Evolutionary conservation across 768 basidiomycete species (phyloP).

Genomic region (Mycena maculata): DNA sequence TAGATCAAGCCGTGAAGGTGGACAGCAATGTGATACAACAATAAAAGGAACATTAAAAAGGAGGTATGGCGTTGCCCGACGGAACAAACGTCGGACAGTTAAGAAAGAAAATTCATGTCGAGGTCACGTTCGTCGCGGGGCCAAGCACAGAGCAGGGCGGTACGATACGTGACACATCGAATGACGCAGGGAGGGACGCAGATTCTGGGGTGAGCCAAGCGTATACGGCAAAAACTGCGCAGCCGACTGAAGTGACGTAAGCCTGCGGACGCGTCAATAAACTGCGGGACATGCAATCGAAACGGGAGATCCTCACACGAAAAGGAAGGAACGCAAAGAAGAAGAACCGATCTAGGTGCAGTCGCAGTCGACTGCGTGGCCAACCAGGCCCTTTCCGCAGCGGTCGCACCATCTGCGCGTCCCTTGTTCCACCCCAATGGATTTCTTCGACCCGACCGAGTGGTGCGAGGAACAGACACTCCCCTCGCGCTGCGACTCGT

Average conservation of each 20-base stretch:
- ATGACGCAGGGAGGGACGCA: constrained; percentile 51
- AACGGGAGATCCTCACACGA: constrained; percentile 46
- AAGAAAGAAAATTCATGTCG: constrained; percentile 56
- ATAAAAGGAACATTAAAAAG: constrained; percentile 18
- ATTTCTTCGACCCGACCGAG: constrained; percentile 52
- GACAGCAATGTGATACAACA: constrained; percentile 21
- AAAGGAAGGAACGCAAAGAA: constrained; percentile 32
- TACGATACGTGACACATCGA: constrained; percentile 75
- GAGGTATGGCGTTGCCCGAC: constrained; percentile 18
- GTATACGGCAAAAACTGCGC: constrained; percentile 50
- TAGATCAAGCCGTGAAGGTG: no score
- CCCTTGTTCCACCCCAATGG: constrained; percentile 78
- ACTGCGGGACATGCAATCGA: constrained; percentile 38
- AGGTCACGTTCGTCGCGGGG: constrained; percentile 77
- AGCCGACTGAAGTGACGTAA: constrained; percentile 51
- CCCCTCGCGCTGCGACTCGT: constrained; percentile 53
- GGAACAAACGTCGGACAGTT: constrained; percentile 31
- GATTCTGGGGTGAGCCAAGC: constrained; percentile 27
- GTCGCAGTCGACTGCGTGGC: constrained; percentile 63
- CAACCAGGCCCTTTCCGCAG: constrained; percentile 79
- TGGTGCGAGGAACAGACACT: constrained; percentile 57
- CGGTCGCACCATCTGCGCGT: constrained; percentile 76
- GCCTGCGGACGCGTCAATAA: constrained; percentile 40
- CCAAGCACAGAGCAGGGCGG: constrained; percentile 64
- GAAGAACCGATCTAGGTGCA: constrained; percentile 67